phyloP scores from a whole-genome alignment of 2,329 filamentous ascomycete genomes.

The Fusarium sp. region DNA sequence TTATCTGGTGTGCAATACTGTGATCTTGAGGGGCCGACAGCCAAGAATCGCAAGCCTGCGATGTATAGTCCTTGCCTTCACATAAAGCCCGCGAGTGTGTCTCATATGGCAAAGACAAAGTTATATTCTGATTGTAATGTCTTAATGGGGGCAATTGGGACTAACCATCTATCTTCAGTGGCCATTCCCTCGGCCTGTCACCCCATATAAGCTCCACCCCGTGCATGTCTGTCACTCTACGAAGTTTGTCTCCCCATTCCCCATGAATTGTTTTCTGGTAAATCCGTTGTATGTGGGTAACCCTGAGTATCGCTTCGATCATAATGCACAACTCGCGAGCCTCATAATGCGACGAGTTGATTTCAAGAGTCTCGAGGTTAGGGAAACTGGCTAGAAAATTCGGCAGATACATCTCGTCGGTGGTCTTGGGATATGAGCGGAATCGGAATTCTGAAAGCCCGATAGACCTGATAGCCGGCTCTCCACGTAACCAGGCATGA shows the following conservation, averaged over 20 bases:
- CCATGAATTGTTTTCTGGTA: slow-evolving; percentile 48
- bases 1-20: background rate
- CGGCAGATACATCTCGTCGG: slow-evolving; percentile 45
- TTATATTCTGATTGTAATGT: background rate
- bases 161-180: slow-evolving; percentile 36
- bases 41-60: background rate
- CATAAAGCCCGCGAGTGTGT: background rate
- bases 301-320: slow-evolving; percentile 44
- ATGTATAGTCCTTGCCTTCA: background rate
- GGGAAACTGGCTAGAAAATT: slow-evolving; percentile 50
- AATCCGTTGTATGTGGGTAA: slow-evolving; percentile 45
- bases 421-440: slow-evolving; percentile 38
- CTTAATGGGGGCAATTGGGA: background rate
- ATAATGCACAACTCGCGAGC: slow-evolving; percentile 43
- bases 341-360: slow-evolving; percentile 46
- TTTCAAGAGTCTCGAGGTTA: slow-evolving; percentile 48
- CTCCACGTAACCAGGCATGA: slow-evolving; percentile 50
- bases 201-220: slow-evolving; percentile 46
- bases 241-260: slow-evolving; percentile 44
- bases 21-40: background rate
- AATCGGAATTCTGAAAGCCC: slow-evolving; percentile 50
- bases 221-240: slow-evolving; percentile 25
- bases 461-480: slow-evolving; percentile 46
- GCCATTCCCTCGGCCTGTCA: slow-evolving; percentile 45
- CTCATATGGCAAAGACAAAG: background rate